Base-by-base conservation (phyloP, 129 eudicot species). In the Pseudognaphalium luteoalbum region DNA sequence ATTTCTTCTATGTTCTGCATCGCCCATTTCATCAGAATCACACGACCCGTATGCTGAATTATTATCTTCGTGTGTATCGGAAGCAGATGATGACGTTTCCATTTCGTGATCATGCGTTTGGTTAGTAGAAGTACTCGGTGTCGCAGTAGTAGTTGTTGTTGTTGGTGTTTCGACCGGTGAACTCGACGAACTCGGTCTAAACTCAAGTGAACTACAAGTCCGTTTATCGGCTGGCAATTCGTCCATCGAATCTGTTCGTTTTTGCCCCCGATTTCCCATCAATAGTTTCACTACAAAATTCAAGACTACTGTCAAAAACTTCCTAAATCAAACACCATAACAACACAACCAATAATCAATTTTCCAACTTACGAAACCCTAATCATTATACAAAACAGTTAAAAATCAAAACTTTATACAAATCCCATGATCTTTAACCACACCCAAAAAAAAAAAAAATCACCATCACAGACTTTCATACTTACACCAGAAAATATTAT, bases 241-340 rank as follows among this genome's bases (percentile, higher is more conserved):
- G 1, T 91, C 97, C 61, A 65, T 72, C 6, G 61, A 29, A 56
- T 94, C 98, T 29, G 83, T 70, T 83, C 98, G 77, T 78, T 94
- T 91, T 10, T 94, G 98, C 50, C 97, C 97, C 75, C 98, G 84
- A 74, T 80, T 89, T n/a, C 82, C 97, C 96, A 94, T 94, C 58
- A 32, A 71, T 15, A 72, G 34, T 47, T 50, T 33, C 64, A 73
- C 72, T 30, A 64, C 65, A 73, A 77, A 60, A 66, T 4, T 64
- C 12, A 73, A 56, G 2, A 70, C 2, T 22, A 77, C 9, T 64
- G 35, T 52, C 19, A 30, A 81, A 19, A 70, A 72, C 44, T 35
- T 52, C 35, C 21, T 20, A 64, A 76, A 66, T 25, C 37, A 37
- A 76, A 76, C 60, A 42, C 47, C 44, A 63, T 63, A 44, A 42